Conservation (phyloP, 208 protist genomes). For the Leishmania martiniquensis region DNA sequence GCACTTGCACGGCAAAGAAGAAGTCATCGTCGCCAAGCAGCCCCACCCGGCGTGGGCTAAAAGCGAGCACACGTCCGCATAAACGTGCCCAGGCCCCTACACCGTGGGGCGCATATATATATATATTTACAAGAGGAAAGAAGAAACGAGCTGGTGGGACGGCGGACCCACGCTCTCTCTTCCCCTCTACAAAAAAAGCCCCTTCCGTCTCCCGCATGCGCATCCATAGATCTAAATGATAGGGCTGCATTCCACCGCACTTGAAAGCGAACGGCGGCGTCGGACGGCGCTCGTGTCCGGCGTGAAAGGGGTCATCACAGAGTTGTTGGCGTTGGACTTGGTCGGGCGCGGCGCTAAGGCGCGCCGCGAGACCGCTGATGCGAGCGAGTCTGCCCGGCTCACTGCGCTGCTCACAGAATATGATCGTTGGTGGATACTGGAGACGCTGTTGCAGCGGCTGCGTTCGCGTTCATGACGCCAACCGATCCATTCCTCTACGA, state of each 20-base stretch:
- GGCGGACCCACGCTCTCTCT: no score
- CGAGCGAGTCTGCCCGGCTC: slow-evolving; percentile 67
- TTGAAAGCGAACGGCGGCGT: slow-evolving; percentile 7
- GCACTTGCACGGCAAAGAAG: no score
- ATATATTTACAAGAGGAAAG: neutral
- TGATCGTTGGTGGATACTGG: slow-evolving; percentile 23
- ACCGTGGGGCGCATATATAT: neutral
- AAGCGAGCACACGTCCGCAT: no score
- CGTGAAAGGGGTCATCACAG: slow-evolving; percentile 29
- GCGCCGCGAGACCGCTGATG: slow-evolving; percentile 58
- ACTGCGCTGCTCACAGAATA: slow-evolving; percentile 37
- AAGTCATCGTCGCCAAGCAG: no score
- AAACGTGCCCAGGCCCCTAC: neutral
- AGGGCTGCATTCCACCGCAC: slow-evolving; percentile 13
- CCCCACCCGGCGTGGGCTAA: no score
- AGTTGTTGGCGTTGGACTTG: slow-evolving; percentile 50
- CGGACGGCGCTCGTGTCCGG: slow-evolving; percentile 21
- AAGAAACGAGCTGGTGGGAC: neutral
- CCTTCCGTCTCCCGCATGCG: neutral
- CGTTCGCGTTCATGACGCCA: slow-evolving; percentile 47
- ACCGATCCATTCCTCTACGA: slow-evolving; percentile 76
- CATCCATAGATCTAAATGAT: neutral
- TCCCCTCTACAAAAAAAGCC: neutral
- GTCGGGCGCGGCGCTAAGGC: slow-evolving; percentile 73
- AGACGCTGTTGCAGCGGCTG: slow-evolving; percentile 35